Evolutionary conservation across 2,329 filamentous ascomycete genomes (phyloP), one percentile per base, ranked within the genome.

Genomic region (Stachybotrys echinatus): DNA sequence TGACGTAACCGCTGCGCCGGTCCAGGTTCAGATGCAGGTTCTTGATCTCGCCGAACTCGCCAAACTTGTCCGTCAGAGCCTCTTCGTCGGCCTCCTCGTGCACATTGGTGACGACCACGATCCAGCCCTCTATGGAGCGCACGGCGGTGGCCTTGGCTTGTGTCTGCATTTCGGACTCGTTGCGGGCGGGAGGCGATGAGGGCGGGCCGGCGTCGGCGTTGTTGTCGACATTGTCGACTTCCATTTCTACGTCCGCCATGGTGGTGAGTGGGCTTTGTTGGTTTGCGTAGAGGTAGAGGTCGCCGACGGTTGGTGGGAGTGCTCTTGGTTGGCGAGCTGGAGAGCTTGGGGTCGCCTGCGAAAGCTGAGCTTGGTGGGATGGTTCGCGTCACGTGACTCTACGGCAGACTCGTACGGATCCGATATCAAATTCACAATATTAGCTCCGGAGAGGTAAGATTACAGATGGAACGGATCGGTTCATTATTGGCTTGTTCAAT

Each of bases 81-180:
- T 94, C 89, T 71, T 94, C 89, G 59, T 86, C 87, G 46, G 89
- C 88, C 68, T 94, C 89, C 65, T 94, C 89, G 72, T 94, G 89
- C 31, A 94, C 86, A 63, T 94, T 94, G 48, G 88, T 92, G 57
- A 89, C 88, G 55, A 90, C 84, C 62, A 94, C 77, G 68, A 94
- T 94, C 89, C 89, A 94, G 59, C 89, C 89, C 71, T 94, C 89
- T 63, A 94, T 92, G 49, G 87, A 91, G 61, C 89, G 88, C 52
- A 94, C 89, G 21, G 89, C 89, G 1, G 85, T 89, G 49, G 88
- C 88, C 65, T 87, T 86, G 37, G 79, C 76, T 60, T 82, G 80
- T 6, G 88, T 92, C 61, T 83, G 83, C 77, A 89, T 87, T 62
- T 87, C 83, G 60, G 74, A 73, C 55, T 80, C 74, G 61, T 80